These are phyloP conservation scores for Talaromyces sp. DNA, from an alignment of 2,329 filamentous ascomycete species.

Conservation along the genomic window DNA sequence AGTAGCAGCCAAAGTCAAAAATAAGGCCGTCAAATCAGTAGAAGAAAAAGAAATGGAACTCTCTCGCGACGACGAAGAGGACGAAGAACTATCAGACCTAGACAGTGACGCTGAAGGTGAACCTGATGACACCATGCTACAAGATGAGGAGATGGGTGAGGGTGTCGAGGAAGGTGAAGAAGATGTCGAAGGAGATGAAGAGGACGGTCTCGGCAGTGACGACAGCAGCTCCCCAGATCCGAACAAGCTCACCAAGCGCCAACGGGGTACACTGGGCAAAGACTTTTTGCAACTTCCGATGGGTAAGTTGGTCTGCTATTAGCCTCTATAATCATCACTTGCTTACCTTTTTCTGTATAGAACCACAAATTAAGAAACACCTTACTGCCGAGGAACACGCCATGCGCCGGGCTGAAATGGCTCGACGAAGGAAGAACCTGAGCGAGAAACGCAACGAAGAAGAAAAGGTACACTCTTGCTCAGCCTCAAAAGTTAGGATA, in stretches of 20 bases:
- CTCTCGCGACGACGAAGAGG: slow-evolving; percentile 46
- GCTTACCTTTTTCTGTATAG: slow-evolving; percentile 27
- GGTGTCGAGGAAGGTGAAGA: slow-evolving; percentile 31
- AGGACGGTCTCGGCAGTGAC: slow-evolving; percentile 41
- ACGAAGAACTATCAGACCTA: slow-evolving; percentile 42
- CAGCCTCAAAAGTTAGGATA: neutral
- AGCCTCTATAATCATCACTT: slow-evolving; percentile 12
- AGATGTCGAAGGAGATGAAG: slow-evolving; percentile 34
- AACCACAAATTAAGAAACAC: slow-evolving; percentile 69
- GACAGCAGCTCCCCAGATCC: slow-evolving; percentile 58
- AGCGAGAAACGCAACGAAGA: slow-evolving; percentile 75
- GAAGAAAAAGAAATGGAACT: slow-evolving; percentile 46
- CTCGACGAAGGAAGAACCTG: slow-evolving; percentile 66
- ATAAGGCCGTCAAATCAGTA: slow-evolving; percentile 38
- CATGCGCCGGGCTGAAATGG: slow-evolving; percentile 71
- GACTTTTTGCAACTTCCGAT: slow-evolving; percentile 53
- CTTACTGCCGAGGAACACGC: slow-evolving; percentile 69
- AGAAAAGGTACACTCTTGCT: slow-evolving; percentile 55
- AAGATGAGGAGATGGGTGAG: slow-evolving; percentile 32
- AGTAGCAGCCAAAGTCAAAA: slow-evolving; percentile 30
- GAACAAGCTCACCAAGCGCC: slow-evolving; percentile 64
- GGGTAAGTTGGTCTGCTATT: slow-evolving; percentile 32
- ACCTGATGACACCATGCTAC: slow-evolving; percentile 43
- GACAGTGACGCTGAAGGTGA: slow-evolving; percentile 45
- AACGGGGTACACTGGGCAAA: slow-evolving; percentile 57